Evolutionary conservation across 306 rosid genomes (phyloP), one percentile per base, ranked within the genome.

Genomic region (Pterocarpus santalinus): DNA sequence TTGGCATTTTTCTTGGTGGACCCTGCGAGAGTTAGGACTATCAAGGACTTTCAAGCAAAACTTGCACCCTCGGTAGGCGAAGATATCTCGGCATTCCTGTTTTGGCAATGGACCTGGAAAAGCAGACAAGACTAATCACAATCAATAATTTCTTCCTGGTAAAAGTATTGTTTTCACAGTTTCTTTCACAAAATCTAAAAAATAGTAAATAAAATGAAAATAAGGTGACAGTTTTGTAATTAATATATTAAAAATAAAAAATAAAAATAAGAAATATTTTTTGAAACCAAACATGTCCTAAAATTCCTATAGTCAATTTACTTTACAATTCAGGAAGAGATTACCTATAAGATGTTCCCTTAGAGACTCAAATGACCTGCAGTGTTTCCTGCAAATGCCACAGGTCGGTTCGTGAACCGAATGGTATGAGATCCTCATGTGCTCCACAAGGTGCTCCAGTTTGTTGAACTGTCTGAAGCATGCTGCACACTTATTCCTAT

Each of bases 371-470:
- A 93, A 89, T 56, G 93, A 96, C 81, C 97, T 90, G 91, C 99
- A 93, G 72, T 93, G 99, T 80, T 96, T 96, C 82, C 76, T 81
- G 79, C 99, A 96, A 80, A 96, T 79, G n/a, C 92, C 93, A 49
- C 99, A 96, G 8, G 77, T 72, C 78, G 99, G 98, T 86, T 96
- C 99, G 79, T 96, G 98, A 87, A 52, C 88, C 0, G 99, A 96
- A 88, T 96, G 99, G 78, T 86, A 92, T 12, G 98, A 93, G 80
- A 60, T 87, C 75, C 91, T 93, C 99, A 96, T 96, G 90, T 96
- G 99, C 77, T 96, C 99, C 83, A 93, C 99, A 11, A 96, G 88
- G 85, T 96, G 99, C 85, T 93, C 99, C 84, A 92, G 75, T 69
- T 65, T 92, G 87, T 92, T 96, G 90, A 93, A 96, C 62, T 96